Conservation (phyloP, 768 basidiomycete species). For the Pleurotus pulmonarius region DNA sequence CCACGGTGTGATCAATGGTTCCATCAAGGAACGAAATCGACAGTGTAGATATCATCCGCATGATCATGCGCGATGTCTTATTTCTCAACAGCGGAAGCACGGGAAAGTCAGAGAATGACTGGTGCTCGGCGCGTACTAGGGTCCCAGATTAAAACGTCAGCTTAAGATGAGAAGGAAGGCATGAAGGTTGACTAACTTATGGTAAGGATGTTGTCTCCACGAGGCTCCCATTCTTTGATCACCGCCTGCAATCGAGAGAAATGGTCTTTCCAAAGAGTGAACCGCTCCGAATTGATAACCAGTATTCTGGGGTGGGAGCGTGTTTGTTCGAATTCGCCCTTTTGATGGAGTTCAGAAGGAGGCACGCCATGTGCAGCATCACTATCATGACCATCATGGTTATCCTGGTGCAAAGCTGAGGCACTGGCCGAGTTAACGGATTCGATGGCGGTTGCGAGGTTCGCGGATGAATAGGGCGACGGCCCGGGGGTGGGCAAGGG, state of each 20-base stretch:
- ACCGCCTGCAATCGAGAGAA: conserved; percentile 56
- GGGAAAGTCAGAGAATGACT: conserved; percentile 46
- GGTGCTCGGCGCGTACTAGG: conserved; percentile 40
- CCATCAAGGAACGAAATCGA: conserved; percentile 42
- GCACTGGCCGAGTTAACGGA: not conserved
- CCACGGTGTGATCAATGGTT: conserved; percentile 29
- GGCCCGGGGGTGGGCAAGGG: conserved; percentile 63
- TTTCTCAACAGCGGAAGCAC: conserved; percentile 37
- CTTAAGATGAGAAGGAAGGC: not conserved
- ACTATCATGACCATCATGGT: not conserved
- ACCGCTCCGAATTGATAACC: conserved; percentile 73
- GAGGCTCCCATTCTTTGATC: conserved; percentile 51
- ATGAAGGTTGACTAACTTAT: conserved; percentile 31
- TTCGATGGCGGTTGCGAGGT: conserved; percentile 2
- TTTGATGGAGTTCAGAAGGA: no score
- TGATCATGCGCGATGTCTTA: conserved; percentile 25
- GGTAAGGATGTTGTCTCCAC: conserved; percentile 40
- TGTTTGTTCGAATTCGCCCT: not conserved
- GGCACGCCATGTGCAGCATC: no score
- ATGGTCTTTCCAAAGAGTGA: conserved; percentile 78
- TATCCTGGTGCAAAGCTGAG: not conserved
- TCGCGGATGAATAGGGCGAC: conserved; percentile 21
- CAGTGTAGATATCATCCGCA: conserved; percentile 31
- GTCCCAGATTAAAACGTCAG: not conserved
- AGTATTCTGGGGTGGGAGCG: conserved; percentile 38